Conservation (phyloP, 2,329 filamentous ascomycete species). For the Fusarium napiforme region DNA sequence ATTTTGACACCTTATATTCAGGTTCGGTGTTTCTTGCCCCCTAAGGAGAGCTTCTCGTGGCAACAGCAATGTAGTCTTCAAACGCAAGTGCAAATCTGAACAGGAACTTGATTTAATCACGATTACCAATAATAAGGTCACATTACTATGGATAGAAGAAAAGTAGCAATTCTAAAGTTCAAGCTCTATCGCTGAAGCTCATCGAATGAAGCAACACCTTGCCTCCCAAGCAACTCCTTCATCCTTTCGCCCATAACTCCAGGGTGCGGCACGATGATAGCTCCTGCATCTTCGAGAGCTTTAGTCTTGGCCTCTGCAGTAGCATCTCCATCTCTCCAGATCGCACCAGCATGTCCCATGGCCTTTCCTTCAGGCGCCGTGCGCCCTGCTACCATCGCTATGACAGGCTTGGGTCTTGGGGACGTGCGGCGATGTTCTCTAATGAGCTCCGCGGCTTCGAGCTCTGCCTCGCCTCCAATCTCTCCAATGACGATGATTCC, state of each 20-base stretch:
- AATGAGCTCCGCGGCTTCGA: constrained; percentile 78
- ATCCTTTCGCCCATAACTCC: constrained; percentile 52
- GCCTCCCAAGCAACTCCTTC: constrained; percentile 45
- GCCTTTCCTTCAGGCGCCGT: constrained; percentile 69
- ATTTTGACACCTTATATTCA: too few species aligned
- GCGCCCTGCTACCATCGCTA: constrained; percentile 74
- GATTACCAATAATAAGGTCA: too few species aligned
- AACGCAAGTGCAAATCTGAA: too few species aligned
- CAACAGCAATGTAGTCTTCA: too few species aligned
- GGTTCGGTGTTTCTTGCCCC: too few species aligned
- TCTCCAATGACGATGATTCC: constrained; percentile 79
- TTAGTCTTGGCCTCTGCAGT: constrained; percentile 49
- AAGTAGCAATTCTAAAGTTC: too few species aligned
- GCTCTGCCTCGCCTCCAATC: constrained; percentile 75
- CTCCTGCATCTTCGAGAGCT: constrained; percentile 51
- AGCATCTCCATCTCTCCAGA: constrained; percentile 51
- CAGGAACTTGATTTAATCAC: too few species aligned
- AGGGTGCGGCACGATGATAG: constrained; percentile 52
- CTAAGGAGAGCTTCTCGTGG: too few species aligned
- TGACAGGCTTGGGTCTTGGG: constrained; percentile 69
- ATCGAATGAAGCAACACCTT: too few species aligned
- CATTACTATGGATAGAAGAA: too few species aligned
- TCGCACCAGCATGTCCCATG: constrained; percentile 80
- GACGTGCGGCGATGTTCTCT: constrained; percentile 66
- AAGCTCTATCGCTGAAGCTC: too few species aligned